Evolutionary conservation across 441 rosid genomes (phyloP), one percentile per base, ranked within the genome.

Genomic region (Daphne laureola): DNA sequence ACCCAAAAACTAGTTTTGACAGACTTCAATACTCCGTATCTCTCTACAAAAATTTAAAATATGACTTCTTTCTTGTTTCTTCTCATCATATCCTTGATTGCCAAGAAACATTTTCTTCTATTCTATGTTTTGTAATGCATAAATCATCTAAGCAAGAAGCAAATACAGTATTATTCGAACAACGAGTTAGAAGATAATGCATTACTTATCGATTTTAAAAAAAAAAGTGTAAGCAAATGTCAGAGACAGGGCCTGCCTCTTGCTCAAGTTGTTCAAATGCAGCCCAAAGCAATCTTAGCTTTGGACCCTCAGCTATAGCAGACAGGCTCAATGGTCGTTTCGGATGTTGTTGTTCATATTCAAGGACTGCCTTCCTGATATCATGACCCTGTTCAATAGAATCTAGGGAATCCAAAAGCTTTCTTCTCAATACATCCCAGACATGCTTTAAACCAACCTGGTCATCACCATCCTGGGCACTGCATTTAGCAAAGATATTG

Each of bases 291-390:
- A 93, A 71, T 47, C 79, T 72, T 57, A 83, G 48, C 64, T 83
- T 80, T 1, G 96, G 87, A 44, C 79, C 85, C 62, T 80, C 86
- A 40, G 87, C 73, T 49, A 92, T 50, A 15, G 97, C 93, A 51
- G 68, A 69, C 80, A 87, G 79, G 64, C 84, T 81, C 62, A 83
- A 49, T 0, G 83, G 86, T 9, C 64, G 72, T 55, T 77, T 85
- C 53, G 69, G 67, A 59, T 49, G 54, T 23, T 61, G 68, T 5
- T 72, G 75, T 43, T 82, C 90, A 57, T 63, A 43, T 66, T 78
- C 73, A 61, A 72, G 65, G 57, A 73, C 52, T 66, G 36, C 63
- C 61, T 58, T 79, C 71, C 69, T 77, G 57, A 72, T 53, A 66
- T 68, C 59, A 62, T 58, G 64, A 50, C 71, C 69, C 21, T 43